Base-by-base conservation (phyloP, 2,329 filamentous ascomycete genomes). In the Trichoderma atroviride region DNA sequence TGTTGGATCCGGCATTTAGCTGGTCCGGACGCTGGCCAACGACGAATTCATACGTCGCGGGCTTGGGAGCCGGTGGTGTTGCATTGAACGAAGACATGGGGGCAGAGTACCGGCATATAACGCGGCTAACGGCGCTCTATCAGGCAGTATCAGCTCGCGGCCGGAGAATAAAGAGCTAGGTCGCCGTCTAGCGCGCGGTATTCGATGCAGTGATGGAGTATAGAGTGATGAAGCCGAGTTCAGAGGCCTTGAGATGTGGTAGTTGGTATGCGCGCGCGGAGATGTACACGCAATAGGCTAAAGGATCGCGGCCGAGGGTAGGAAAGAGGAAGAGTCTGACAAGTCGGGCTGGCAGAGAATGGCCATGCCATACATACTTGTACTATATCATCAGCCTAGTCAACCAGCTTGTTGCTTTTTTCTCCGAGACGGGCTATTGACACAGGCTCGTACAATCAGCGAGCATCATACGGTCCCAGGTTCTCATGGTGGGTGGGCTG, bases 1-100 rank as follows among this genome's bases (percentile, higher is more conserved):
- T 70, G 40, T 52, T 72, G 24, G 71, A 59, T n/a, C 62, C 66
- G 31, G 64, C 73, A 40, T 75, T 75, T 67, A 76, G 71, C 67
- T 76, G 73, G 2, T 73, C 73, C 5, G 74, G 74, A 6, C 70
- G 68, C 33, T 69, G 70, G 50, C 74, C 74, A 33, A 72, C 65
- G n/a, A 76, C 71, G 40, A 76, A 76, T 57, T 74, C 70, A 47
- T 70, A 74, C 22, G 47, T n/a, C 27, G 43, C n/a, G 56, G 22
- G 59, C n/a, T 27, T 55, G 13, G 68, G 29, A n/a, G 60, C 69
- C 24, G 22, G 11, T n/a, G 66, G 16, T 29, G 33, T 33, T 22
- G 52, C n/a, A 31, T 29, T 27, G 27, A 43, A 22, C 33, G 53
- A 14, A 57, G 63, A 24, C 63, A 66, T 66, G 27, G 37, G 40